Base-by-base conservation (phyloP, 148 eudicot species). In the Silene latifolia region DNA sequence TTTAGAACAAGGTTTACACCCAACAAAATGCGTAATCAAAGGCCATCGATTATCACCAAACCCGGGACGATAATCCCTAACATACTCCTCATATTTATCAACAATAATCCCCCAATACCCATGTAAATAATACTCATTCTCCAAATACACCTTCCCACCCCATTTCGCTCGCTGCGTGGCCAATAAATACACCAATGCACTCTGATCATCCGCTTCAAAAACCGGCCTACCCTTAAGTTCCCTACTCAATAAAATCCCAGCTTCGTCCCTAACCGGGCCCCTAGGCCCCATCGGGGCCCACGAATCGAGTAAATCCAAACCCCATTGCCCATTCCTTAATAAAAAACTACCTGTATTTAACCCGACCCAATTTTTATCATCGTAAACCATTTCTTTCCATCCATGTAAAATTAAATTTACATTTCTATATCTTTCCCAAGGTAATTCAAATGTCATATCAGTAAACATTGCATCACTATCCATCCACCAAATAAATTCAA, bases 401-500 rank as follows among this genome's bases (percentile, higher is more conserved):
- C 97, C 97, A 58, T 91, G 97, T 78, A 89, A 29, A 18, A 91
- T 88, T n/a, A 91, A 48, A 18, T 91, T 91, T 4, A 72, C 60
- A 72, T 83, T 84, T 42, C 84, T 82, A 39, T 91, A 91, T 69
- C 89, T 84, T 73, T 85, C 87, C 89, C 91, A 86, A 0, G 97
- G 97, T 0, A 91, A 54, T 83, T 91, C 92, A 67, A 88, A 91
- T 2, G 81, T 82, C 97, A 91, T 91, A 74, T 91, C 97, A 0
- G 97, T 91, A 58, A 91, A 89, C 91, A 91, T 88, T 1, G 97
- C 93, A 80, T 91, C 97, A 82, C 89, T 88, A 69, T 91, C 97
- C 90, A 92, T 88, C 97, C 97, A 92, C 97, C 97, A 91, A 2
- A 91, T 54, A 57, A 88, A 91, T 84, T 91, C 97, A 6, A 91